Base-by-base conservation (phyloP, 2,329 filamentous ascomycete genomes). In the Emergomyces orientalis region DNA sequence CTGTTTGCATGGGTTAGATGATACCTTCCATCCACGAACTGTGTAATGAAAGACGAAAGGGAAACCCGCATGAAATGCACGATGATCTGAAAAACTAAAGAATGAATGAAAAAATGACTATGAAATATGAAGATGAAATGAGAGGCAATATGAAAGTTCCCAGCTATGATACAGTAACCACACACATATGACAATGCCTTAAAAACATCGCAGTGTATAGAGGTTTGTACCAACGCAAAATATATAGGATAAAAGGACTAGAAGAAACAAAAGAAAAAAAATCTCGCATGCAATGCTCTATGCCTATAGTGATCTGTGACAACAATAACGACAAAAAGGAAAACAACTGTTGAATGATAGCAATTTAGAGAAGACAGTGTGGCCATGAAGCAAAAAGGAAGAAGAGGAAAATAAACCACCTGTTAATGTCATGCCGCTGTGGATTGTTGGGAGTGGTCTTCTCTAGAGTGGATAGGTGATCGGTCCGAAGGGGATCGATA, bases 401-500 rank as follows among this genome's bases (percentile, higher is more conserved):
- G 13, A 3, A 25, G 19, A 19, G n/a, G 22, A 14, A 13, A n/a
- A 19, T 5, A 9, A 22, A 5, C 25, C 5, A 47, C 27, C 54
- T 5, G 27, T 59, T 6, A 34, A 32, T 17, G 19, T 47, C 41
- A 59, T 32, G 17, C 30, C 19, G 25, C 9, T 9, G 41, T 34
- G 7, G 57, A 45, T 22, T 32, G 57, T 22, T 47, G 39, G 4
- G 22, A 17, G 39, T 11, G 39, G 39, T 49, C 39, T 9, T 59
- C 57, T 49, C 19, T 25, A 32, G 57, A 8, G 27, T 49, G 57
- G 22, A 59, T 34, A 19, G 57, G 57, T 13, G 57, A 45, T 59
- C 25, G 57, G 41, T 47, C 57, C 13, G 57, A 22, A 34, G 57
- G 39, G 14, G 57, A 49, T 34, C 41, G 57, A 47, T 59, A 59